Evolutionary conservation across 2,329 filamentous ascomycete species (phyloP).

Genomic region (Aspergillus sp.): DNA sequence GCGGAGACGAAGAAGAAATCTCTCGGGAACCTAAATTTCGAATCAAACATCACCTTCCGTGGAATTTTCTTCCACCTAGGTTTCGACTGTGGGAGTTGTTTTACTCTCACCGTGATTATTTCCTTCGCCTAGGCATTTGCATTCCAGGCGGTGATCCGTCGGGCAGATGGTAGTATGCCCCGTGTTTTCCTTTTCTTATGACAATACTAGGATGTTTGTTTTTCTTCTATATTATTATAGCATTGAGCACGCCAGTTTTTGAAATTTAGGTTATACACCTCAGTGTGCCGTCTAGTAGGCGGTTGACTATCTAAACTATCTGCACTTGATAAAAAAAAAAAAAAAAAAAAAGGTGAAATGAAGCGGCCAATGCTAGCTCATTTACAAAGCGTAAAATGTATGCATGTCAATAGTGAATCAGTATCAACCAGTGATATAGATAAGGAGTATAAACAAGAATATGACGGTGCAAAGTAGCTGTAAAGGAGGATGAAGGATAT

Average conservation of each 20-base stretch:
- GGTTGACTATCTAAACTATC: not conserved
- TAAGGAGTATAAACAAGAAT: not conserved
- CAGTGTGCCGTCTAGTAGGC: not conserved
- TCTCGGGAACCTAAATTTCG: not conserved
- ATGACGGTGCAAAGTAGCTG: not conserved
- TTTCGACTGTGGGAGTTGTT: constrained; percentile 89
- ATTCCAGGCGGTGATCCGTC: constrained; percentile 66
- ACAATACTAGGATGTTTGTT: not conserved
- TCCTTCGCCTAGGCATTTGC: constrained; percentile 89
- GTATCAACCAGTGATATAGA: not conserved
- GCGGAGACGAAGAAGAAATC: not conserved
- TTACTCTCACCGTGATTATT: constrained; percentile 94
- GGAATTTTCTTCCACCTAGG: constrained; percentile 43
- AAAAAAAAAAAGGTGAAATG: not conserved
- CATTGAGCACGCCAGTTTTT: not conserved
- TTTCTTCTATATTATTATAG: not conserved
- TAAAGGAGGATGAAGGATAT: not conserved
- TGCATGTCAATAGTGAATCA: not conserved
- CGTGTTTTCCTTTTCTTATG: not conserved
- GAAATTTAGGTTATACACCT: not conserved
- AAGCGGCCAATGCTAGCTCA: not conserved
- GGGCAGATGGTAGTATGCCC: constrained; percentile 7
- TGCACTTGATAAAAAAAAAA: not conserved
- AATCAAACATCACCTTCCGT: constrained; percentile 10
- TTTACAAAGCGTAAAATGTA: not conserved